phyloP scores from a whole-genome alignment of 129 eudicot species.

The Flaveria sonorensis region DNA sequence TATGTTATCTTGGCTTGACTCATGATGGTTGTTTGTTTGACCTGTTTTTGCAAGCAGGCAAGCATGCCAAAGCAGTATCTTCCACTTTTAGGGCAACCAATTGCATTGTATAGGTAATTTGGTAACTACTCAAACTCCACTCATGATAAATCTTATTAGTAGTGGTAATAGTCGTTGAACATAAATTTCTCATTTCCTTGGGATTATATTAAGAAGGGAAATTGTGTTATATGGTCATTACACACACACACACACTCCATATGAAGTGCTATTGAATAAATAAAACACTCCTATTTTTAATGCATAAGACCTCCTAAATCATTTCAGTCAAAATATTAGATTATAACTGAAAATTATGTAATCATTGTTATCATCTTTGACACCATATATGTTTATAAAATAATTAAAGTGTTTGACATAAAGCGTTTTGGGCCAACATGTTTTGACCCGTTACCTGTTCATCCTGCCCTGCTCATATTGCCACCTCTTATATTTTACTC shows the following conservation, averaged over 20 bases:
- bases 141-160: neutral
- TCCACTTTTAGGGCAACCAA: slow-evolving; percentile 96
- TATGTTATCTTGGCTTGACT: slow-evolving; percentile 16
- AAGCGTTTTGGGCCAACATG: neutral
- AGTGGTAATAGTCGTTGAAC: neutral
- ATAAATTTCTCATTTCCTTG: slow-evolving; percentile 9
- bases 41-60: slow-evolving; percentile 57
- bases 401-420: neutral
- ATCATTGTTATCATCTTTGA: neutral
- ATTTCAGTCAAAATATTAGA: neutral
- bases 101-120: slow-evolving; percentile 89
- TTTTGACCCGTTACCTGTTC: neutral
- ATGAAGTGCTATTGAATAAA: neutral
- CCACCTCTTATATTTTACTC: neutral
- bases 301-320: neutral
- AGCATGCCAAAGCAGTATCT: slow-evolving; percentile 99
- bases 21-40: slow-evolving; percentile 16
- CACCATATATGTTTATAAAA: neutral
- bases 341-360: neutral
- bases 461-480: neutral
- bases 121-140: slow-evolving; percentile 25
- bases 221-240: slow-evolving; percentile 1
- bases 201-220: slow-evolving; percentile 1
- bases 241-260: neutral
- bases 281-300: neutral